Base-by-base conservation (phyloP, 78 protist genomes). In the Cavenderia fasciculata region DNA sequence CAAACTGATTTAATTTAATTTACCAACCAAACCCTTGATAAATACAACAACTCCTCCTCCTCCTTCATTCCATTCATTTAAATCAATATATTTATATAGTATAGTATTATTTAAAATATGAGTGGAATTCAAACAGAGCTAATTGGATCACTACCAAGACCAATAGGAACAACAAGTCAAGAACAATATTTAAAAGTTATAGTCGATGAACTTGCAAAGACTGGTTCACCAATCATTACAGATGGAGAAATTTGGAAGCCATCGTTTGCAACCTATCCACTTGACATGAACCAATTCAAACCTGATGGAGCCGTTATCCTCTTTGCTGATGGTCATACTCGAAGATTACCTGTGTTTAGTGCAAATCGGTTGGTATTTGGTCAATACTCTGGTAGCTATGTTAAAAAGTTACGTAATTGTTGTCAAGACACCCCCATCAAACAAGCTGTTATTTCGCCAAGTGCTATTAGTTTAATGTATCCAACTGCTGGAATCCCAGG, bases 181-280 rank as follows among this genome's bases (percentile, higher is more conserved):
- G 10, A 52, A 12, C 11, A 52, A 52, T 52, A 21, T 21, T 38
- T 63, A 7, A 40, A n/a, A 1, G 72, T 38, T 16, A 63, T 47
- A 21, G 47, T 63, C 2, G 51, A 63, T 18, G 2, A 47, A 5
- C 38, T 63, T 21, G 47, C 18, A n/a, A 29, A 63, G 11, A 27
- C 47, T 4, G 87, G 75, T 1, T 78, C 51, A 3, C 8, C 6
- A 25, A 61, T 65, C 2, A 44, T 79, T 7, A 66, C 77, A 6
- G 88, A 66, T 52, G 76, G 88, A 12, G 88, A 79, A 33, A 57
- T 56, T 40, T 29, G 25, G 46, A 82, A 82, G 57, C 74, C 61
- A 7, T 68, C 78, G 5, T 82, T 82, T 56, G 19, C 40, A 14
- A 61, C 69, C 0, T 68, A 68, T 29, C 49, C 76, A 11, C 40